A percentile compares a stretch with the other conserved stretches of the same genome.
Evolutionary conservation across 1,139 yeast species (phyloP).

Genomic region (Suhomyces atakaporum): DNA sequence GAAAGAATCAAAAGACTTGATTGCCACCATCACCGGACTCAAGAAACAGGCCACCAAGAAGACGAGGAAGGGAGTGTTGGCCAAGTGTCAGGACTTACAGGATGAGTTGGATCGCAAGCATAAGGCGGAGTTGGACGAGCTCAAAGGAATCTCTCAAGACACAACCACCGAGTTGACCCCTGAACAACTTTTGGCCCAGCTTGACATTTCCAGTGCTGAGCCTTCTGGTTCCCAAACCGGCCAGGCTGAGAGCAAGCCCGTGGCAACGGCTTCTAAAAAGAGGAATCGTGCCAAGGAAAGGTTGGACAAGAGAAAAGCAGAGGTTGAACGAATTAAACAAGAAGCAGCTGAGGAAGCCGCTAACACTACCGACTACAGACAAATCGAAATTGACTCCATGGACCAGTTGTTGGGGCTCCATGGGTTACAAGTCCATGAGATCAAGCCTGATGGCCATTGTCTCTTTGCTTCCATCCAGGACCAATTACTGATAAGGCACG

Average conservation of each 20-base stretch:
- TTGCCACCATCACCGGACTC: conserved; percentile 68
- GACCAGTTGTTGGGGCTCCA: conserved; percentile 50
- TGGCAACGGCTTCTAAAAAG: conserved; percentile 16
- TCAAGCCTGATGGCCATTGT: conserved; percentile 93
- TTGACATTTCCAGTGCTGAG: conserved; percentile 26
- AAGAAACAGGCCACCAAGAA: conserved; percentile 84
- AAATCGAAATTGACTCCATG: conserved; percentile 70
- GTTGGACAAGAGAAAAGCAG: conserved; percentile 73
- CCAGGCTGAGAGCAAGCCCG: background rate
- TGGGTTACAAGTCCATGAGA: conserved; percentile 58
- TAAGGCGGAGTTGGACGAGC: conserved; percentile 37
- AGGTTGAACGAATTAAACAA: conserved; percentile 58
- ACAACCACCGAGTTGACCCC: conserved; percentile 63
- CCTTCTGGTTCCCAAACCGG: background rate
- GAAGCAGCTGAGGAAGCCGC: conserved; percentile 77
- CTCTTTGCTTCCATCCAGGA: conserved; percentile 83
- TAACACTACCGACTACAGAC: conserved; percentile 62
- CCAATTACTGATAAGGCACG: conserved; percentile 62
- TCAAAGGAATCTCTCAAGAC: conserved; percentile 19
- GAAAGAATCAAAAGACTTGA: conserved; percentile 66
- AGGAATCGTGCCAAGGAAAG: conserved; percentile 86
- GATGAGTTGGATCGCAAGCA: conserved; percentile 56
- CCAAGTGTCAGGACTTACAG: conserved; percentile 62
- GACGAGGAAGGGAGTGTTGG: conserved; percentile 59
- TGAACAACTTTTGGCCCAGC: conserved; percentile 60